phyloP scores from a whole-genome alignment of 805 yeast genomes.

The Pichia manshurica region DNA sequence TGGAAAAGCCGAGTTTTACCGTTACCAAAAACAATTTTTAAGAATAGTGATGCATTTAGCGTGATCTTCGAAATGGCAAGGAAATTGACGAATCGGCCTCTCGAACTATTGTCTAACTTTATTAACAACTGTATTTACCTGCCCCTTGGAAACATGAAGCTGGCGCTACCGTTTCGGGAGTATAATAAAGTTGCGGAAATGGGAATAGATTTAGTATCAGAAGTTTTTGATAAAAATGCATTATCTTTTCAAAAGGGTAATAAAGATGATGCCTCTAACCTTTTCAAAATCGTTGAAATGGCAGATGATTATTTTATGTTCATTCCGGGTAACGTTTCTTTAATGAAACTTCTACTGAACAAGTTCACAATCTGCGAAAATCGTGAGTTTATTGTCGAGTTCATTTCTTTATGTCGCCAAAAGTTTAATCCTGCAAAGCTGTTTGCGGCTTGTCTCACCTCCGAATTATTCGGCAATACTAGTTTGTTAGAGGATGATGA shows the following conservation, averaged over 20 bases:
- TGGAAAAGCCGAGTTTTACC: constrained; percentile 9
- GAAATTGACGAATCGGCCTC: background rate
- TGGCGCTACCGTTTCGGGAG: background rate
- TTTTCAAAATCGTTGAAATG: constrained; percentile 13
- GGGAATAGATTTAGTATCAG: background rate
- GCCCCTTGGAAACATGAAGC: constrained; percentile 2
- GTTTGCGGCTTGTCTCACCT: constrained; percentile 8
- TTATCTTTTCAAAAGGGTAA: background rate
- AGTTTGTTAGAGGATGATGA: constrained; percentile 2
- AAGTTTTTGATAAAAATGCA: background rate
- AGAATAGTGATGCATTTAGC: background rate
- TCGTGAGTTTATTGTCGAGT: constrained; percentile 4
- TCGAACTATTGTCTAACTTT: background rate
- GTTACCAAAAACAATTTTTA: constrained; percentile 7
- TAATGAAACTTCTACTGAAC: constrained; percentile 6
- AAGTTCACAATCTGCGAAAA: background rate
- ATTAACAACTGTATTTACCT: background rate
- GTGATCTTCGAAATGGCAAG: background rate
- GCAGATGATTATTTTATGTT: constrained; percentile 12
- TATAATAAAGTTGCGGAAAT: constrained; percentile 1
- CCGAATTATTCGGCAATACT: constrained; percentile 6
- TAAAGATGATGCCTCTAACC: constrained; percentile 2
- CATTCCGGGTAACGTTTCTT: background rate
- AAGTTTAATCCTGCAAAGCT: constrained; percentile 5
- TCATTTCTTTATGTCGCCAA: constrained; percentile 6